These are phyloP conservation scores for Pseudogymnoascus sp. DNA, from an alignment of 2,329 filamentous ascomycete genomes.

Conservation along the genomic window DNA sequence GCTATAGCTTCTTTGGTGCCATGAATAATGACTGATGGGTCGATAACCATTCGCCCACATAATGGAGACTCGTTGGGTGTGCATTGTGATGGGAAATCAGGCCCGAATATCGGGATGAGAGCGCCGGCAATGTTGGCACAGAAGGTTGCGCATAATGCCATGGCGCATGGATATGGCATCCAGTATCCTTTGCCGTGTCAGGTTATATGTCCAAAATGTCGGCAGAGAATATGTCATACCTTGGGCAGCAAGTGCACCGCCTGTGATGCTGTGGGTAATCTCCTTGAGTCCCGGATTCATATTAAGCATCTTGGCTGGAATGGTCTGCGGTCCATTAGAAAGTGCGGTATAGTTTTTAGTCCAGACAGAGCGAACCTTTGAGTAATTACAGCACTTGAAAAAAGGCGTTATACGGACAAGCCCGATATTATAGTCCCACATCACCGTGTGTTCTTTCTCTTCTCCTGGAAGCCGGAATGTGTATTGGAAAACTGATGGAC, in stretches of 20 bases:
- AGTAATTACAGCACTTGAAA: slow-evolving; percentile 82
- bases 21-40: slow-evolving; percentile 42
- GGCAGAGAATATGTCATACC: slow-evolving; percentile 40
- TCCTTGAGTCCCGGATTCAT: slow-evolving; percentile 74
- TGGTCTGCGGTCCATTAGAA: slow-evolving; percentile 52
- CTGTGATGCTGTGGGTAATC: slow-evolving; percentile 92
- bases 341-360: neutral
- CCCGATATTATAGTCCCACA: slow-evolving; percentile 97
- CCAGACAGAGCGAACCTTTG: slow-evolving; percentile 55
- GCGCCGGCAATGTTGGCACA: slow-evolving; percentile 77
- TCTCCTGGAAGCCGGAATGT: slow-evolving; percentile 64
- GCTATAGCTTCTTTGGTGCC: slow-evolving; percentile 43
- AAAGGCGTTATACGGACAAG: slow-evolving; percentile 90
- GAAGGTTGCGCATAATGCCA: slow-evolving; percentile 80
- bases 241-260: slow-evolving; percentile 82
- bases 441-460: slow-evolving; percentile 61
- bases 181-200: slow-evolving; percentile 66
- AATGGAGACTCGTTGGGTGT: slow-evolving; percentile 52
- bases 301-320: slow-evolving; percentile 73
- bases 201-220: slow-evolving; percentile 3
- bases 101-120: slow-evolving; percentile 83
- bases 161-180: slow-evolving; percentile 86
- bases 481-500: slow-evolving; percentile 68
- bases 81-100: slow-evolving; percentile 68
- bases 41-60: slow-evolving; percentile 61